Conservation (phyloP, 495 filamentous ascomycete species). For the Penicillium diatomitis region DNA sequence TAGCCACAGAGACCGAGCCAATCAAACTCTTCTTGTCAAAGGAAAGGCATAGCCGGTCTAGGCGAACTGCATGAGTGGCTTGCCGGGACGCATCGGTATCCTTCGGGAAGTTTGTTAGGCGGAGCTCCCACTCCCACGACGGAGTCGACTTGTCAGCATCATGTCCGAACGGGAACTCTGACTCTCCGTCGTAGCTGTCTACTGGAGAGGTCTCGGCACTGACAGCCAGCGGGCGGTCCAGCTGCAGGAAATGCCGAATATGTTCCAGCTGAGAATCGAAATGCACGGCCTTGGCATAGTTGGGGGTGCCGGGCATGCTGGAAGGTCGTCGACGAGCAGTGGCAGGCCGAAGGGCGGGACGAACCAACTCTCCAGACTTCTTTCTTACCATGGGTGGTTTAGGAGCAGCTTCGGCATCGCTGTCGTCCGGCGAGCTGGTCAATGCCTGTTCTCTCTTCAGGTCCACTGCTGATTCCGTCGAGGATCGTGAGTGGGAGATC, state of each 20-base stretch:
- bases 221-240: conserved; percentile 88
- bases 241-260: conserved; percentile 86
- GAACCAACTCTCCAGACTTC: conserved; percentile 94
- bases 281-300: conserved; percentile 89
- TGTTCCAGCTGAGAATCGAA: conserved; percentile 94
- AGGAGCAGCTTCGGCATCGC: conserved; percentile 41
- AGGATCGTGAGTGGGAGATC: conserved; percentile 71
- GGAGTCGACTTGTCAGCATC: conserved; percentile 37
- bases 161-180: conserved; percentile 75
- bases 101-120: conserved; percentile 70
- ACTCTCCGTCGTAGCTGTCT: conserved; percentile 71
- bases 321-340: conserved; percentile 67
- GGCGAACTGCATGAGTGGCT: conserved; percentile 53
- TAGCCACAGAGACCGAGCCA: conserved; percentile 75
- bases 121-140: conserved; percentile 79
- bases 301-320: conserved; percentile 95
- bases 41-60: conserved; percentile 81
- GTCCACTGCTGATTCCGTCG: conserved; percentile 63
- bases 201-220: conserved; percentile 93
- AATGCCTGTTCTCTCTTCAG: conserved; percentile 45
- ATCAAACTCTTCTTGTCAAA: conserved; percentile 75
- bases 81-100: conserved; percentile 48
- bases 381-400: conserved; percentile 90
- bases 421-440: conserved; percentile 55
- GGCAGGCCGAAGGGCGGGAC: conserved; percentile 76